A percentile compares a stretch with the other conserved stretches of the same genome.
Conservation (phyloP, 305 asterid genomes). For the Stenogyne calaminthoides region DNA sequence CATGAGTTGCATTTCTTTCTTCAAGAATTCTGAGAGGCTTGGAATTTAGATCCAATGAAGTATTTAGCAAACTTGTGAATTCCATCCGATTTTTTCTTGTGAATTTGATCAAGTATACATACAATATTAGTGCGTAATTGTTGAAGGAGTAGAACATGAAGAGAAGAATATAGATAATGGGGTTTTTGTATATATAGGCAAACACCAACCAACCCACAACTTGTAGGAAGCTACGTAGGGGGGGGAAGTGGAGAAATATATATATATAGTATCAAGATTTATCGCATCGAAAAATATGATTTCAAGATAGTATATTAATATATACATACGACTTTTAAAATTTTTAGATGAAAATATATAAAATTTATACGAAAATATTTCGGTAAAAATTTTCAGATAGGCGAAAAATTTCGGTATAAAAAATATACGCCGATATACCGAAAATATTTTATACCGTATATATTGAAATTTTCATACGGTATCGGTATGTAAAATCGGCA, state of each 20-base stretch:
- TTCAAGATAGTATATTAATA: no score
- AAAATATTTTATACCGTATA: no score
- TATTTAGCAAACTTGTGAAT: conserved; percentile 53
- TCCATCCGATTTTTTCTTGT: conserved; percentile 52
- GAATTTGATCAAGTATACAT: conserved; percentile 29
- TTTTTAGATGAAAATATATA: no score
- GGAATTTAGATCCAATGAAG: conserved; percentile 72
- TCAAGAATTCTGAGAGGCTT: conserved; percentile 50
- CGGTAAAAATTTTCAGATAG: no score
- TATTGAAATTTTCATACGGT: no score
- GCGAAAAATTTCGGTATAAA: no score
- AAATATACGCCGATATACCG: no score
- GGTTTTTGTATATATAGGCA: conserved; percentile 9
- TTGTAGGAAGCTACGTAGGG: conserved; percentile 49
- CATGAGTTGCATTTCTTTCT: conserved; percentile 34
- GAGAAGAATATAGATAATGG: neutral
- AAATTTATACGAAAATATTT: no score
- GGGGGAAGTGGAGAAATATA: conserved; percentile 26
- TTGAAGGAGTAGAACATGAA: conserved; percentile 21
- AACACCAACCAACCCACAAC: neutral
- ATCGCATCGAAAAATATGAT: no score
- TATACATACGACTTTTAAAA: no score
- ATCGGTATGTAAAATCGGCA: no score
- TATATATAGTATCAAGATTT: neutral
- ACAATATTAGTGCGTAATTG: conserved; percentile 27